Evolutionary conservation across 176 grass and related monocot genomes (phyloP), one percentile per base, ranked within the genome.

Genomic region (Juncus effusus): DNA sequence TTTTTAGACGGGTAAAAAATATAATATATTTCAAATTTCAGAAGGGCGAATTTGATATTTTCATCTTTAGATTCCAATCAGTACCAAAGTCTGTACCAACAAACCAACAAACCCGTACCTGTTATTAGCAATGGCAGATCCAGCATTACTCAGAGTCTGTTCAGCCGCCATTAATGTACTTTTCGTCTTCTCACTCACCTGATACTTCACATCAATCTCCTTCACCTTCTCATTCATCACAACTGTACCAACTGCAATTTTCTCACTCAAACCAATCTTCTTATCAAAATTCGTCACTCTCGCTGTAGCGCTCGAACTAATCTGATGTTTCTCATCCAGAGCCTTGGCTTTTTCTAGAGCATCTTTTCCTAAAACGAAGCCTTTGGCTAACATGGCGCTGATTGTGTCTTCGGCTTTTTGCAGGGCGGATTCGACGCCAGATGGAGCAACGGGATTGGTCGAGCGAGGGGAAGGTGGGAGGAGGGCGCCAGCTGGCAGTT

Each of bases 121-220:
- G 79, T 86, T 88, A 5, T 78, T 96, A 81, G 88, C 88, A 52
- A 96, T 78, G 13, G 79, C 78, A 13, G 83, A 85, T 35, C 83
- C 73, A 7, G 86, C 83, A 64, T 71, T 95, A 75, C 80, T 82
- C 11, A 90, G 78, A 38, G 80, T 96, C 56, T 88, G 79, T 62
- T 91, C 92, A 16, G 87, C 82, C 50, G 84, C 82, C n/a, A 74
- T 70, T 54, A 91, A 53, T 69, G 87, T 88, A 3, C 82, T 76
- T 38, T 80, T 86, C 6, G 92, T 91, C 79, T 88, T 96, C 70
- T 96, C 87, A 11, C 87, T 83, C 58, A 96, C 87, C 69, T 96
- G 92, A 62, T 87, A 86, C 64, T 88, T 90, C 76, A 87, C 64
- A 73, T 96, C 92, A 79, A 91, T 85, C 80, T 88, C 87, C 66